Base-by-base conservation (phyloP, 2,329 filamentous ascomycete genomes). In the Colletotrichum godetiae region DNA sequence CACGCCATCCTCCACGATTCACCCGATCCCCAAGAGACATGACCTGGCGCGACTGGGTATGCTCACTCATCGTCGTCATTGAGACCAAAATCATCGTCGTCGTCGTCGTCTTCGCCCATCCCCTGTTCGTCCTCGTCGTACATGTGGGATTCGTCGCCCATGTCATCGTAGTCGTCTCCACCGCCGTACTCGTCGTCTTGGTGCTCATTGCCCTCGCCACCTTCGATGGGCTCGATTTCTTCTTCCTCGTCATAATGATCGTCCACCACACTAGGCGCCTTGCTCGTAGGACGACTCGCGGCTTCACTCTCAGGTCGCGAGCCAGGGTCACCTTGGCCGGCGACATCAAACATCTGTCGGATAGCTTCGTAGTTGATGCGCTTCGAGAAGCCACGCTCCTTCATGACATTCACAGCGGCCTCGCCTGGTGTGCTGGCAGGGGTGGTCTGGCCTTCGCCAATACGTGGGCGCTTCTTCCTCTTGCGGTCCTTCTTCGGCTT, bases 361-460 rank as follows among this genome's bases (percentile, higher is more conserved):
- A 92, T 88, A 49, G 88, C 89, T 67, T 90, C 88, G 81, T 94
- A 95, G 77, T 95, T 94, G 79, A 95, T 93, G 78, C 93, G 92
- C 81, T 92, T 93, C 75, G 91, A 94, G 82, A 91, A 93, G 0
- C 89, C 89, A 58, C 92, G 87, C 68, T 90, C 89, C 80, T 93
- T 92, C 79, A 94, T 86, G 76, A 92, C 92, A 68, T 90, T 88
- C 74, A 90, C 87, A 15, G 92, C 92, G 1, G 93, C 93, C 79
- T 94, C 93, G 3, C 88, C 91, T 0, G 93, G 91, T 1, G 90
- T 92, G 33, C 88, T 91, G 19, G 92, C 92, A 0, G 92, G 90
- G 29, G 88, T 90, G 19, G 88, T 88, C 78, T 92, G 90, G 11
- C 91, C 90, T 77, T 92, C 91, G 29, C 90, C 90, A 78, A 92